A percentile compares a stretch with the other conserved stretches of the same genome.
Conservation (phyloP, 2,329 filamentous ascomycete genomes). For the Botrytis fabae region DNA sequence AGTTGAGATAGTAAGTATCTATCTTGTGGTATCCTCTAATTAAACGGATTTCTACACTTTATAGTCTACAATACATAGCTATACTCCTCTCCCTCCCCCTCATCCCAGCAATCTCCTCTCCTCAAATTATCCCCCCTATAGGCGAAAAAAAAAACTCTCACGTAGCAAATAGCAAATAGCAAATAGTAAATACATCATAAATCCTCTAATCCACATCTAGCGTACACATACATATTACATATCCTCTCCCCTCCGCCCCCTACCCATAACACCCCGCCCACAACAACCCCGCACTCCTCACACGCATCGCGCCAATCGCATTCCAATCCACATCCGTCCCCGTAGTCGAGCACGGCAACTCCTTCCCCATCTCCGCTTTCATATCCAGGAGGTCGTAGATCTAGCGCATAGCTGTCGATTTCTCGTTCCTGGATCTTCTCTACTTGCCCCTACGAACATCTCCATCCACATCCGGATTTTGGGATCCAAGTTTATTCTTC, state of each 20-base stretch:
- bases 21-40: no score
- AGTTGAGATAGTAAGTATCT: neutral
- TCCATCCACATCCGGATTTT: no score
- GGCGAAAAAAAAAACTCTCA: neutral
- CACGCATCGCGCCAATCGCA: no score
- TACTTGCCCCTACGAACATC: no score
- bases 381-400: neutral
- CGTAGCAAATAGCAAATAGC: neutral
- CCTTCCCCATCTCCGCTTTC: neutral
- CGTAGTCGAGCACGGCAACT: neutral
- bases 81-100: no score
- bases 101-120: neutral
- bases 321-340: no score
- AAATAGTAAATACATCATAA: neutral
- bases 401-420: fast-evolving
- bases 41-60: no score
- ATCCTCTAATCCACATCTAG: fast-evolving
- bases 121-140: neutral
- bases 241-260: neutral
- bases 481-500: no score
- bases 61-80: no score
- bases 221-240: neutral
- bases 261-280: no score
- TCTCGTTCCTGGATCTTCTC: neutral
- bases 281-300: no score